These are phyloP conservation scores for Leccinum fibrillosum DNA, from an alignment of 768 basidiomycete genomes.

Conservation along the genomic window DNA sequence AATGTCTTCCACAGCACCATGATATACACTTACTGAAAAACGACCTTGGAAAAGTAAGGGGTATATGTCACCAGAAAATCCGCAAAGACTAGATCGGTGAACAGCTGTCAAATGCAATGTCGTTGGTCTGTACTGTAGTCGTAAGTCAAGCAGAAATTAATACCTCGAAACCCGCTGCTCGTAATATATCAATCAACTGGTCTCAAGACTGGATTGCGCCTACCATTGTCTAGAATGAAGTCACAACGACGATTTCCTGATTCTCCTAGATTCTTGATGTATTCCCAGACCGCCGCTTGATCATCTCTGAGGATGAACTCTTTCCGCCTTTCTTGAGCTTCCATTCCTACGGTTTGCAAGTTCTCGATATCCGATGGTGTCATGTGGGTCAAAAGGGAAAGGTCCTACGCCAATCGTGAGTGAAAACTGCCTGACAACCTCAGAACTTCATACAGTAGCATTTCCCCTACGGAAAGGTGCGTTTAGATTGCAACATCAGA, in stretches of 20 bases:
- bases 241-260: constrained; percentile 52
- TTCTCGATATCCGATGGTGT: constrained; percentile 78
- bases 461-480: constrained; percentile 66
- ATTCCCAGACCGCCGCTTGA: constrained; percentile 68
- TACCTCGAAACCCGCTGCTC: constrained; percentile 87
- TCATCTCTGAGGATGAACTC: constrained; percentile 86
- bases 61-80: constrained; percentile 92
- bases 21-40: constrained; percentile 76
- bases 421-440: background rate
- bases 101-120: constrained; percentile 51
- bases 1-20: constrained; percentile 1
- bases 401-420: constrained; percentile 53
- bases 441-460: constrained; percentile 63
- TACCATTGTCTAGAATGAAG: constrained; percentile 90
- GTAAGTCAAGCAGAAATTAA: background rate
- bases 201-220: constrained; percentile 2
- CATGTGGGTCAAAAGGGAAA: constrained; percentile 86
- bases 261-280: constrained; percentile 55
- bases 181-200: constrained; percentile 1
- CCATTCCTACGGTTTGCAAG: constrained; percentile 77
- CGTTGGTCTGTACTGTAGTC: background rate
- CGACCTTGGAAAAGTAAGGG: constrained; percentile 73
- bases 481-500: constrained; percentile 3
- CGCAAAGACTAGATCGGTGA: constrained; percentile 90
- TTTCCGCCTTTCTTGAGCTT: constrained; percentile 74